Base-by-base conservation (phyloP, 306 rosid genomes). In the Vigna hirtella region DNA sequence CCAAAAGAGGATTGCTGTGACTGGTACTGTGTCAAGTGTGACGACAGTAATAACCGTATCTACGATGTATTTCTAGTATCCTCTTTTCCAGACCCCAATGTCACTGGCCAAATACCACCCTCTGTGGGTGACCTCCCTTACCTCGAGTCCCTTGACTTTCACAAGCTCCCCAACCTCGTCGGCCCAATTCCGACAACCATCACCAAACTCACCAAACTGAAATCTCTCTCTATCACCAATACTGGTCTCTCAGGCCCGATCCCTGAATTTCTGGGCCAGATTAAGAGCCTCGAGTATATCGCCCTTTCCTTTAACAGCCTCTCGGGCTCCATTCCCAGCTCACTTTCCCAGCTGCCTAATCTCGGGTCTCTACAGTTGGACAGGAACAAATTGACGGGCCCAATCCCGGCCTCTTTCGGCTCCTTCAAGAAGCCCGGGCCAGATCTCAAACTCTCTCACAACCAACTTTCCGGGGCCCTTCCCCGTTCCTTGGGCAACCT, bases 81-180 rank as follows among this genome's bases (percentile, higher is more conserved):
- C 18, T 59, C 66, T 1, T 0, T 1, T 0, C 48, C 69, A 1
- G 48, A 34, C 16, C 1, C 69, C 48, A 16, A 34, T n/a, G 16
- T n/a, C 28, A 28, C 66, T 1, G 66, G 66, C 42, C 42, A 28
- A 30, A 64, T 64, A 16, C 69, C 69, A 34, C 26, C 69, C 7
- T 34, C 69, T 4, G 24, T 36, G 0, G 69, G 62, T 18, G 62
- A 55, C 62, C 62, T 55, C 15, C 62, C 62, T 55, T 55, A 55
- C 32, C 11, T 55, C 6, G 32, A 55, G 32, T 20, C 0, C 66
- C 36, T 59, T 40, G 6, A 42, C 0, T 59, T 59, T 42, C 66
- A 64, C 15, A n/a, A 64, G 48, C 8, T 64, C 69, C 69, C 69
- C 15, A 64, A 64, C 69, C 69, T 64, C 16, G 47, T n/a, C 1